A percentile compares a stretch with the other conserved stretches of the same genome.
Conservation (phyloP, 345 rosid species). For the Eucalyptus marginata region DNA sequence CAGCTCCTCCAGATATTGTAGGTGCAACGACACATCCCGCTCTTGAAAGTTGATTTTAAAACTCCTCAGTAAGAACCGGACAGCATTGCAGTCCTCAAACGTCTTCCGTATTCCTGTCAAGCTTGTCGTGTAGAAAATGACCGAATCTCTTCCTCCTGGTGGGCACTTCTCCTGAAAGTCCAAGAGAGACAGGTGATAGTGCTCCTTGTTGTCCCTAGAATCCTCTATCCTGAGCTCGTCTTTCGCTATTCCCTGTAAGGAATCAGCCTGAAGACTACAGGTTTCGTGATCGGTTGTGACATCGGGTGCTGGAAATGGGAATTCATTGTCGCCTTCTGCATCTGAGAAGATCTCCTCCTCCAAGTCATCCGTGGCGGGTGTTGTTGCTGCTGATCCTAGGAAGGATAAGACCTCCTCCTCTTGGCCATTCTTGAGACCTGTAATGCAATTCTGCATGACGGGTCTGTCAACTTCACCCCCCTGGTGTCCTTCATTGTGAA, state of each 20-base stretch:
- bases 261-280: not conserved
- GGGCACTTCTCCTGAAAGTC: constrained; percentile 49
- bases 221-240: not conserved
- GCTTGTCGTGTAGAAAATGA: constrained; percentile 73
- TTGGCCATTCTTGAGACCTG: constrained; percentile 9
- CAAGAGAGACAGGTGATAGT: not conserved
- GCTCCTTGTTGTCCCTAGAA: not conserved
- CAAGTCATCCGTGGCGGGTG: not conserved
- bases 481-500: constrained; percentile 6
- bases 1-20: constrained; percentile 67
- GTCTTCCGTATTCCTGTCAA: constrained; percentile 76
- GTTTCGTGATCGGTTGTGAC: not conserved
- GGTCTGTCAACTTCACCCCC: not conserved
- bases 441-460: not conserved
- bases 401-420: not conserved
- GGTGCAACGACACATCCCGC: constrained; percentile 73
- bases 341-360: not conserved
- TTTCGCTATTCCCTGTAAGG: not conserved
- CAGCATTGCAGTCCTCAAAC: constrained; percentile 55
- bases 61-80: constrained; percentile 54
- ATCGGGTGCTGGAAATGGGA: not conserved
- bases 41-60: constrained; percentile 39
- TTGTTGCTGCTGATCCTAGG: not conserved
- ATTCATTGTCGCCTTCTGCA: not conserved
- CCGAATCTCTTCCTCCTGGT: constrained; percentile 53